phyloP scores from a whole-genome alignment of 768 basidiomycete species.

The Tricholoma sp. region DNA sequence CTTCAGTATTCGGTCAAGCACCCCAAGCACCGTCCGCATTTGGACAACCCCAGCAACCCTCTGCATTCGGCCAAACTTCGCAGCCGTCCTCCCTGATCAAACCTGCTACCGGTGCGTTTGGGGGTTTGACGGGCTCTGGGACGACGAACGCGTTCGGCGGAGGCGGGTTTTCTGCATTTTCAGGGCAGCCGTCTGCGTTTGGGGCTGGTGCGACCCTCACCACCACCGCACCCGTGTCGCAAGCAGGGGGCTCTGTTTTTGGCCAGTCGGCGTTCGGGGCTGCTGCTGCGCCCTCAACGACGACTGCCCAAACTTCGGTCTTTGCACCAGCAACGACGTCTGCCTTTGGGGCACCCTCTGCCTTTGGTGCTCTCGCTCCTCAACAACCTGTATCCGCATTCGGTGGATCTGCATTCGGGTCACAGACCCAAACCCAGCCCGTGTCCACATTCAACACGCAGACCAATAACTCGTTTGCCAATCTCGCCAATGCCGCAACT shows the following conservation, averaged over 20 bases:
- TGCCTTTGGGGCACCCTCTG: conserved; percentile 10
- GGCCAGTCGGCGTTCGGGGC: conserved; percentile 25
- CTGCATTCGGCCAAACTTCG: conserved; percentile 26
- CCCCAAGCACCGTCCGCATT: conserved; percentile 30
- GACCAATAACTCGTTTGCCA: conserved; percentile 4
- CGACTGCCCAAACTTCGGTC: conserved; percentile 12
- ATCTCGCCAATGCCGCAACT: background rate
- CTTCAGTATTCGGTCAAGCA: conserved; percentile 19
- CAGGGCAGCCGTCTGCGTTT: conserved; percentile 43
- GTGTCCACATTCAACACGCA: conserved; percentile 11
- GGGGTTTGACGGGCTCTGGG: conserved; percentile 25
- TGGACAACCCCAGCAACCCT: conserved; percentile 22
- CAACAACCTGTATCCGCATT: conserved; percentile 13
- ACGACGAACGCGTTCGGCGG: conserved; percentile 29
- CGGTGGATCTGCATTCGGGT: conserved; percentile 18
- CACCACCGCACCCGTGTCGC: conserved; percentile 18
- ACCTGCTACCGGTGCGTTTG: conserved; percentile 49
- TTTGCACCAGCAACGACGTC: conserved; percentile 16
- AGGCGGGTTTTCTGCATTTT: conserved; percentile 48
- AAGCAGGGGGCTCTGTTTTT: conserved; percentile 26
- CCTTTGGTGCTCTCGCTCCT: conserved; percentile 11
- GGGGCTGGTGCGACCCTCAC: conserved; percentile 20
- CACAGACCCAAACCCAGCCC: conserved; percentile 7
- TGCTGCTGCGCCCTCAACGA: conserved; percentile 10
- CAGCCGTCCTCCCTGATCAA: conserved; percentile 36